Base-by-base conservation (phyloP, 352 stramenopile genomes). In the Pelagophyceae sp. region DNA sequence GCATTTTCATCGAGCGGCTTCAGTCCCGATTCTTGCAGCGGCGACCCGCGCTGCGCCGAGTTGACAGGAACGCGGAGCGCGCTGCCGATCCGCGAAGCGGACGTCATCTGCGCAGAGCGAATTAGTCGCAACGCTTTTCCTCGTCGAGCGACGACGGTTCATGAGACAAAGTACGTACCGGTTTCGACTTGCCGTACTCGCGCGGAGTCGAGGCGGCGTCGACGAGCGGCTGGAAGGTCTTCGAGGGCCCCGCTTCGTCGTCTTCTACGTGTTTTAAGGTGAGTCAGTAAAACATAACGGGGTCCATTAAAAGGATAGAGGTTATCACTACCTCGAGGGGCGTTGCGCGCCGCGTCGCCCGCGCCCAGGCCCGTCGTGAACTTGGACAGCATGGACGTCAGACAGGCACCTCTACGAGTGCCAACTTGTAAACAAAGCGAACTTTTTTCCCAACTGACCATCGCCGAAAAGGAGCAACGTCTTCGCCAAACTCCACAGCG, bases 1-100 rank as follows among this genome's bases (percentile, higher is more conserved):
- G 67, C 23, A 37, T 74, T 37, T 37, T 74, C 67, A 37, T 74
- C 67, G 67, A 74, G 67, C 20, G 67, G 67, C 67, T 74, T 74
- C 15, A 74, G 38, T 11, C 38, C 33, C 67, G 20, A 35, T 15
- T 50, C n/a, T 3, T 58, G 20, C 27, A 37, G 67, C 1, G 2
- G 2, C 31, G 15, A 5, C 58, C 27, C 23, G 58, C 33, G 11
- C 67, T 32, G 6, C 67, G 33, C 61, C 54, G 54, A 63, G 11
- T 63, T n/a, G 3, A 74, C 33, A 33, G 67, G 67, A 23, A 74
- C 67, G 33, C 67, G 67, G 5, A 38, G 31, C 67, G 67, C 67
- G 15, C 15, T 35, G 2, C 67, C 67, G 35, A 74, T 32, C 2
- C 38, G 33, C 20, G 35, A 58, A 23, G 67, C 67, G 11, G 45